Evolutionary conservation across 1,284 basidiomycete genomes (phyloP), one percentile per base, ranked within the genome.

Genomic region (Papiliotrema laurentii): DNA sequence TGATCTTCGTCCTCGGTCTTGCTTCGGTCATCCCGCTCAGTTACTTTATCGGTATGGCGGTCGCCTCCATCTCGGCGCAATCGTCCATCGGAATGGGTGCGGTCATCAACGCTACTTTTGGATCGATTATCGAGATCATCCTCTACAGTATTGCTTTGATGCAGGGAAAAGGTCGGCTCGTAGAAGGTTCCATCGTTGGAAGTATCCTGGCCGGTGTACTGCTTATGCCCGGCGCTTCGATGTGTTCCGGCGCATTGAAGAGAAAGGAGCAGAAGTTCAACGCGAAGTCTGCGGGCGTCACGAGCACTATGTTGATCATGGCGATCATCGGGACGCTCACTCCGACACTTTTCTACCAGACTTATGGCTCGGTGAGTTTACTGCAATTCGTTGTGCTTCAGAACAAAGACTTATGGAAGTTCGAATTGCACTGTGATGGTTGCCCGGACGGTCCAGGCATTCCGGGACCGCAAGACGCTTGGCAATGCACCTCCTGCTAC

Each of bases 1-100:
- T 91, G 59, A 86, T 98, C 62, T 98, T 99, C 70, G 63, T 89
- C 37, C 75, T 94, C 63, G 83, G 87, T 58, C 78, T 99, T 28
- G 82, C 88, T 18, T 91, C 87, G 59, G 91, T 99, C 61, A 97
- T 99, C 55, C 96, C 96, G 0, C 80, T 99, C 6, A 93, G 89
- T 6, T 99, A 98, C 78, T 99, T 97, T 76, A 97, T 99, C 65
- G 96, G 96, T 21, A 98, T 98, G 96, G 96, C 96, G 2, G 96
- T 99, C 49, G 96, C 96, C 0, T 93, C 89, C 43, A 98, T 99
- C 68, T 92, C 89, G 21, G 94, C 96, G 0, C 96, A 98, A 70
- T 94, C 89, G 0, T 92, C 87, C 14, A 99, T 99, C 57, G 96
- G 96, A 13, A 97, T 98, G 92, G 96, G 96, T 55, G 96, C 96